Conservation (phyloP, 495 filamentous ascomycete species). For the Podospora pseudopauciseta region DNA sequence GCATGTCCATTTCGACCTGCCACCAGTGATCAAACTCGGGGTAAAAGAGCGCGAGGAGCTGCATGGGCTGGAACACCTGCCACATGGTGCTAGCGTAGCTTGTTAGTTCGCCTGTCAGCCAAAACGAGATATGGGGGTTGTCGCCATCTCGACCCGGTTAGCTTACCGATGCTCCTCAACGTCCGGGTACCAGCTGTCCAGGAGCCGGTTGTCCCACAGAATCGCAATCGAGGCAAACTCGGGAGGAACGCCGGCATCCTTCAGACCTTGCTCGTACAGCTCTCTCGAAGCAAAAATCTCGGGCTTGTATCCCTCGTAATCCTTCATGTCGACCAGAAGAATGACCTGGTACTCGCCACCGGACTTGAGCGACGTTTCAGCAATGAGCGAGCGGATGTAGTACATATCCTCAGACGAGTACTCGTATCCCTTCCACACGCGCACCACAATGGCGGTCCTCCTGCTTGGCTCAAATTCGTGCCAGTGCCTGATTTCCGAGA, state of each 20-base stretch:
- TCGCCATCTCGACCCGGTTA: background rate
- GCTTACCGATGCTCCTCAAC: slow-evolving; percentile 35
- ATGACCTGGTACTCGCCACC: slow-evolving; percentile 59
- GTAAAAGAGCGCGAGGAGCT: slow-evolving; percentile 55
- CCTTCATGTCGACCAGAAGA: slow-evolving; percentile 56
- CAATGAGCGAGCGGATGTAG: slow-evolving; percentile 54
- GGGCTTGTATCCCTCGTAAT: slow-evolving; percentile 38
- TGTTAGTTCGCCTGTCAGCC: slow-evolving; percentile 1
- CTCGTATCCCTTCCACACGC: slow-evolving; percentile 42
- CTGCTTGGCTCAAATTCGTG: slow-evolving; percentile 29
- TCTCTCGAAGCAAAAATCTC: slow-evolving; percentile 51
- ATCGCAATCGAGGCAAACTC: slow-evolving; percentile 55
- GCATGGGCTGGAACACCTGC: slow-evolving; percentile 44
- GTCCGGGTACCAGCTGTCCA: slow-evolving; percentile 40
- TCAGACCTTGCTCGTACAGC: slow-evolving; percentile 47
- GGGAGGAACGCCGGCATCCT: slow-evolving; percentile 46
- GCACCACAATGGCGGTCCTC: slow-evolving; percentile 40
- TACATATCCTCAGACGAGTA: slow-evolving; percentile 41
- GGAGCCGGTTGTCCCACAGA: slow-evolving; percentile 50
- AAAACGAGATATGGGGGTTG: background rate
- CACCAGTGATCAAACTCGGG: slow-evolving; percentile 59
- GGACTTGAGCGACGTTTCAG: slow-evolving; percentile 50
- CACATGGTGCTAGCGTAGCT: slow-evolving; percentile 30
- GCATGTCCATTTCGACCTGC: slow-evolving; percentile 61
- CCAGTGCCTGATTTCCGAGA: slow-evolving; percentile 32